Base-by-base conservation (phyloP, 2,329 filamentous ascomycete genomes). In the Fusarium acutatum region DNA sequence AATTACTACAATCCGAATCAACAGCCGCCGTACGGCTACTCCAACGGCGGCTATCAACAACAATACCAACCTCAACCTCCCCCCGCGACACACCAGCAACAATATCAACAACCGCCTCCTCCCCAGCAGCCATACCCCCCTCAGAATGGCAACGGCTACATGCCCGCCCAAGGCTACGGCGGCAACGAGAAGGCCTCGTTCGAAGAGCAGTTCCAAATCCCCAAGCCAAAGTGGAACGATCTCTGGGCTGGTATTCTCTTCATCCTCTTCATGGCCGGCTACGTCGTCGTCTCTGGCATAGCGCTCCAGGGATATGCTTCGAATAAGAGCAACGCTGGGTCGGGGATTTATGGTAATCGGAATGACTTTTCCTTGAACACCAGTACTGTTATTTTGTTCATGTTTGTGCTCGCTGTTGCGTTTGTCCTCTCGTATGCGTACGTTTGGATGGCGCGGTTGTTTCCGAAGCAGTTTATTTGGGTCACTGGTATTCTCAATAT, bases 381-480 rank as follows among this genome's bases (percentile, higher is more conserved):
- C 52, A 97, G 97, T 82, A 97, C 94, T 0, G 87, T 98, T 44
- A 90, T 97, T 44, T 88, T 98, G 22, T 97, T 98, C 81, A 87
- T 89, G 38, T 95, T 97, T 80, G 90, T 93, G 13, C 86, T 98
- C 13, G 89, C 85, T 22, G 87, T 95, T 43, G 93, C 94, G 10
- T 86, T 95, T 28, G 87, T 94, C 4, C 84, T 97, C 46, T 95
- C 93, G 40, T 93, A 90, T 79, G 86, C 84, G 28, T 98, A 98
- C 80, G 90, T 98, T 77, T 90, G 90, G 82, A 81, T 91, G 5
- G 93, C 94, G 12, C 90, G 94, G 62, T 84, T 89, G 52, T 96
- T 96, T 74, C 95, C 95, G 7, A 97, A 96, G 83, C 90, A 94
- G 79, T 95, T 97, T 76, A 97, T 98, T 80, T 98, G 94, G 94